Base-by-base conservation (phyloP, 2,329 filamentous ascomycete genomes). In the Botrytis byssoidea region DNA sequence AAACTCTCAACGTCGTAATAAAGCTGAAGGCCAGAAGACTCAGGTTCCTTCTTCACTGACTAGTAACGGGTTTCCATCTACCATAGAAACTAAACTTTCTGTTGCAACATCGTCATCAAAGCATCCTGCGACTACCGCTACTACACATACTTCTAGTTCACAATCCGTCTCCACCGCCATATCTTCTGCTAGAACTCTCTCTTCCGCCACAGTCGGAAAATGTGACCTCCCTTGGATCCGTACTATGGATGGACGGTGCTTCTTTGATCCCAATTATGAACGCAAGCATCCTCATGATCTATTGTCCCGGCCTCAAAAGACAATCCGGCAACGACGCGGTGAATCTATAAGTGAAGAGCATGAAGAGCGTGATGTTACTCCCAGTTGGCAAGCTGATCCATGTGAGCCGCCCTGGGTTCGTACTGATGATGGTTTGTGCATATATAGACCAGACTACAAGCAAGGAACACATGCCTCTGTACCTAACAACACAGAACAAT, bases 321-420 rank as follows among this genome's bases (percentile, higher is more conserved):
- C 18, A 57, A 68, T 40, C 29, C 18, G 25, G 20, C 48, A 42
- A 68, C 25, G 35, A 57, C 48, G 48, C 20, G 35, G 35, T 68
- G 32, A 16, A 14, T 3, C 40, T 32, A 18, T 29, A 37, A 57
- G 16, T 2, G 35, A 42, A 18, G 6, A 57, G 25, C 46, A n/a
- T 4, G 35, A 42, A 18, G 6, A 57, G 25, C 48, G 35, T 32
- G 66, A 40, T 20, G 35, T 42, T 42, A 48, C 46, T 25, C 35
- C 66, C 20, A 68, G 25, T 29, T 40, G 46, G 46, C 22, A 29
- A 40, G 65, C 46, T 40, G 46, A 42, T 29, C 55, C 65, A 16
- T 68, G 65, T 40, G 65, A 68, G 35, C 46, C 48, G 46, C 65
- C 65, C 7, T 55, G 46, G 65, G 40, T 55, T 55, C 46, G 6